Evolutionary conservation across 495 filamentous ascomycete genomes (phyloP).

Genomic region (Mytilinidion resinicola): DNA sequence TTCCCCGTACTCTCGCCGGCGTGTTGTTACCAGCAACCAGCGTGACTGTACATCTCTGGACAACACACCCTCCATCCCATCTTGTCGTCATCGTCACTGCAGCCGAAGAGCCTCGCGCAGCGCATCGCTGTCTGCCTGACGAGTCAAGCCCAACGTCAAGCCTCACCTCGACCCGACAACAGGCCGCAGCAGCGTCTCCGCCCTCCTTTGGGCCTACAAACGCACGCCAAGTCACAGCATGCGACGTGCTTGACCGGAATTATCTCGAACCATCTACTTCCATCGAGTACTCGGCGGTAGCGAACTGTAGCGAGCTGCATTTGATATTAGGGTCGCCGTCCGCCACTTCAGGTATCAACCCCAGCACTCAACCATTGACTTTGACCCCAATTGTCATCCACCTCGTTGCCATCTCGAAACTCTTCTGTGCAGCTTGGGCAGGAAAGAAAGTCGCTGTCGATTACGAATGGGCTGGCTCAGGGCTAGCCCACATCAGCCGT

Average conservation of each 20-base stretch:
- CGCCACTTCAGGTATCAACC: not conserved
- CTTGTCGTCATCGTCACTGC: not conserved
- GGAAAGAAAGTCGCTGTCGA: not conserved
- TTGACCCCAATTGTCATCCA: not conserved
- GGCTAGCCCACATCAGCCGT: conserved; percentile 48
- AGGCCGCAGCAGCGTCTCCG: conserved; percentile 5
- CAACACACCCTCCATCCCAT: conserved; percentile 2
- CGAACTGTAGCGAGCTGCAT: not conserved
- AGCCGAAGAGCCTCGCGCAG: not conserved
- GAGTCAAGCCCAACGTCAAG: conserved; percentile 21
- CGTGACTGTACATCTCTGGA: conserved; percentile 5
- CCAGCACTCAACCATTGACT: conserved; percentile 10
- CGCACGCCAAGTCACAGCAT: conserved; percentile 2
- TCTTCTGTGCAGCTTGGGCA: not conserved
- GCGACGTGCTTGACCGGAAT: conserved; percentile 1
- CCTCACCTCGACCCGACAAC: conserved; percentile 8
- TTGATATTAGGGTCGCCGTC: not conserved
- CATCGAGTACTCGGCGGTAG: not conserved
- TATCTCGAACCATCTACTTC: not conserved
- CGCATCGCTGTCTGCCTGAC: conserved; percentile 24
- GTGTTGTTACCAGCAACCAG: conserved; percentile 3
- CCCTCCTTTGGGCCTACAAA: conserved; percentile 12
- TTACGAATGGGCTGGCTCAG: conserved; percentile 28
- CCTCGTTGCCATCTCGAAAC: not conserved
- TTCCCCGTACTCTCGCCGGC: conserved; percentile 9